Conservation (phyloP, 805 yeast genomes). For the Saturnispora diversa region DNA sequence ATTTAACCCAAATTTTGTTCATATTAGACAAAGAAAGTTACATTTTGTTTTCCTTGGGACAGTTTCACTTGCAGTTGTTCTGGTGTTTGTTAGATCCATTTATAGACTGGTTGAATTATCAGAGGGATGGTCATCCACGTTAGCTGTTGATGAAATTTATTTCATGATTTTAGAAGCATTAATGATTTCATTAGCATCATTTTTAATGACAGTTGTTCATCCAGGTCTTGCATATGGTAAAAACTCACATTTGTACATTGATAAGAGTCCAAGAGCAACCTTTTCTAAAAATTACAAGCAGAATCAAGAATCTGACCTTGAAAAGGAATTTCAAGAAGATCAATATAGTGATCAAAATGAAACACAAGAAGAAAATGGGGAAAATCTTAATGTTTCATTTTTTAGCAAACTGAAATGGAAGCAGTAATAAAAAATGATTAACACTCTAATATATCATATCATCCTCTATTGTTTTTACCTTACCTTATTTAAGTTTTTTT, state of each 20-base stretch:
- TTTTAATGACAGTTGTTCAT: constrained; percentile 44
- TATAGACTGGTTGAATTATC: constrained; percentile 68
- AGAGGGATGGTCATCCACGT: constrained; percentile 62
- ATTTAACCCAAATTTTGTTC: constrained; percentile 31
- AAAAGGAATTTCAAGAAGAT: background rate
- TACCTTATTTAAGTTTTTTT: no score
- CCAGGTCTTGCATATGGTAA: constrained; percentile 54
- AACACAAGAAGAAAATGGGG: no score
- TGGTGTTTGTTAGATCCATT: constrained; percentile 58
- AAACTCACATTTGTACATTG: constrained; percentile 17
- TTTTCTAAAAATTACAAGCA: constrained; percentile 8
- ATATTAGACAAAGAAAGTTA: constrained; percentile 29
- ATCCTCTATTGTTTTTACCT: no score
- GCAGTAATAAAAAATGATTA: no score
- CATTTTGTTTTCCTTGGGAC: constrained; percentile 40
- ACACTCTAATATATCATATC: no score
- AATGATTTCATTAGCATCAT: constrained; percentile 46
- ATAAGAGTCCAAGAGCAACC: constrained; percentile 12
- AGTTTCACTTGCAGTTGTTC: constrained; percentile 40
- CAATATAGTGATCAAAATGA: background rate
- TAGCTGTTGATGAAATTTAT: constrained; percentile 53
- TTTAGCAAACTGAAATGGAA: no score
- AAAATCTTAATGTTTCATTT: no score
- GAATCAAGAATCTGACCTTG: background rate
- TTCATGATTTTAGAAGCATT: constrained; percentile 55